These are phyloP conservation scores for Umbelopsis sp. DNA, from an alignment of 192 early-diverging fungal genomes.

Conservation along the genomic window DNA sequence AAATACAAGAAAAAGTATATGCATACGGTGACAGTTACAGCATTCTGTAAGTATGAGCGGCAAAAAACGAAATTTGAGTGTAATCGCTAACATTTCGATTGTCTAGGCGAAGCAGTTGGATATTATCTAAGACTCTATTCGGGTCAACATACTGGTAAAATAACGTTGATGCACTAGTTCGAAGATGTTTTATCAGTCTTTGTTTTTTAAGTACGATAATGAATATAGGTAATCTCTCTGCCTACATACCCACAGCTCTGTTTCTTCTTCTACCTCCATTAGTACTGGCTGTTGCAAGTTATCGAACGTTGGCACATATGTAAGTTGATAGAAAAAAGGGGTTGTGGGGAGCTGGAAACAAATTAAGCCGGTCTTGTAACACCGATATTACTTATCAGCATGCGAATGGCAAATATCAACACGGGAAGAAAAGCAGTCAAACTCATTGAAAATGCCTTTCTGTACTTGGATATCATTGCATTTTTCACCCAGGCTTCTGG, in stretches of 20 bases:
- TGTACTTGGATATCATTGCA: slow-evolving; percentile 47
- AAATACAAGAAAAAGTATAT: slow-evolving; percentile 8
- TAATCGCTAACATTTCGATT: neutral
- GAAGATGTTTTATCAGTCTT: neutral
- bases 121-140: slow-evolving; percentile 12
- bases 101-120: slow-evolving; percentile 13
- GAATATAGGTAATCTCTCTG: neutral
- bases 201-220: neutral
- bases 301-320: slow-evolving; percentile 12
- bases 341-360: neutral
- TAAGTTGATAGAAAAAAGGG: neutral
- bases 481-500: slow-evolving; percentile 49
- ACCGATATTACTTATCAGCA: neutral
- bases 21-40: slow-evolving; percentile 4
- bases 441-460: slow-evolving; percentile 31
- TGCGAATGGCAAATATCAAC: neutral
- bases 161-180: neutral
- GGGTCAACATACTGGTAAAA: neutral
- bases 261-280: slow-evolving; percentile 21
- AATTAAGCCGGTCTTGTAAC: neutral
- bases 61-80: no score
- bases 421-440: slow-evolving; percentile 4
- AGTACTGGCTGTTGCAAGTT: slow-evolving; percentile 18
- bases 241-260: slow-evolving; percentile 6
- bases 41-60: neutral